Percentiles rank a stretch among this genome's conserved stretches.
phyloP scores from a whole-genome alignment of 192 early-diverging fungal species.

The Umbelopsis sp. region DNA sequence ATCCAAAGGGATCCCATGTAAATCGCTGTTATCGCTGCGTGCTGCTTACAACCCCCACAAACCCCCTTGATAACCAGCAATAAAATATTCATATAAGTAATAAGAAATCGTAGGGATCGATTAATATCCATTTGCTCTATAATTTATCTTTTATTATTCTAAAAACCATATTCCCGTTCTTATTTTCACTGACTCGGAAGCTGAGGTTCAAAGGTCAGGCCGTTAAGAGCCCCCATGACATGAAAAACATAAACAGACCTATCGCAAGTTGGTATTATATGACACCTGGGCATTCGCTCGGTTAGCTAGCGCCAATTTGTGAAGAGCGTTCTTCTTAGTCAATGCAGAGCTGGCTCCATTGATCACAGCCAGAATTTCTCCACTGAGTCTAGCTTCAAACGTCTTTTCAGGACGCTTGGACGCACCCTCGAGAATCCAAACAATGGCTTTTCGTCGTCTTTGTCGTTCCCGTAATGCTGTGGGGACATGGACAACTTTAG shows the following conservation, averaged over 20 bases:
- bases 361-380: conserved; percentile 80
- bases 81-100: too few relatives aligned
- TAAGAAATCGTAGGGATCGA: too few relatives aligned
- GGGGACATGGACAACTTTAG: conserved; percentile 81
- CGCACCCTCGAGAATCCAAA: conserved; percentile 85
- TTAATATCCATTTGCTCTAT: too few relatives aligned
- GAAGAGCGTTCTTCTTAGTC: conserved; percentile 73
- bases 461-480: conserved; percentile 78
- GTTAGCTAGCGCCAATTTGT: conserved; percentile 84
- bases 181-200: too few relatives aligned
- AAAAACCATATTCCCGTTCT: too few relatives aligned
- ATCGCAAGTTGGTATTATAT: conserved; percentile 34
- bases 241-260: background rate
- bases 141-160: too few relatives aligned
- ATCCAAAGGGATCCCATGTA: too few relatives aligned
- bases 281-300: conserved; percentile 63
- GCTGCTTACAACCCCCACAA: too few relatives aligned
- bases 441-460: conserved; percentile 72
- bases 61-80: too few relatives aligned
- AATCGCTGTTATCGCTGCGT: too few relatives aligned
- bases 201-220: too few relatives aligned
- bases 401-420: conserved; percentile 62
- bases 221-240: background rate
- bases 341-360: conserved; percentile 71
- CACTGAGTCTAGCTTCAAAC: conserved; percentile 73